phyloP scores from a whole-genome alignment of 1,284 basidiomycete species.

The Limonomyces culmigenus region DNA sequence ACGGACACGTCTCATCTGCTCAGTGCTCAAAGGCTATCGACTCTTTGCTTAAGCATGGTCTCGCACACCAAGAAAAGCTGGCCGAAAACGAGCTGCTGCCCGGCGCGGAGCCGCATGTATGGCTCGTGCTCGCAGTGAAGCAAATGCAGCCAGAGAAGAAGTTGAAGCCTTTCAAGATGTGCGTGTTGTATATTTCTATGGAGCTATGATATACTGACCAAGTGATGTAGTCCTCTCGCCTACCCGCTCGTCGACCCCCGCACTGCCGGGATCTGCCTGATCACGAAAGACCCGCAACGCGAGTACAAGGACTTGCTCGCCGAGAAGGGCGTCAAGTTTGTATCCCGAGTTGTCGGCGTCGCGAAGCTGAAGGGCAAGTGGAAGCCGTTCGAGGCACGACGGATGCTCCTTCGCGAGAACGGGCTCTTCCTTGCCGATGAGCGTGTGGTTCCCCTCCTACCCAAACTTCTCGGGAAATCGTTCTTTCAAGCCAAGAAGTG shows the following conservation, averaged over 20 bases:
- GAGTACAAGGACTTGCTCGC: slow-evolving; percentile 90
- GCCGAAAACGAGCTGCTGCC: slow-evolving; percentile 68
- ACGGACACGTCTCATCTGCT: slow-evolving; percentile 46
- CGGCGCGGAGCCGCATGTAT: slow-evolving; percentile 67
- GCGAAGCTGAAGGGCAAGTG: slow-evolving; percentile 85
- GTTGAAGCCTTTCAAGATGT: slow-evolving; percentile 79
- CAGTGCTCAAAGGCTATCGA: slow-evolving; percentile 69
- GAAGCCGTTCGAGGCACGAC: slow-evolving; percentile 81
- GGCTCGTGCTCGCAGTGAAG: slow-evolving; percentile 77
- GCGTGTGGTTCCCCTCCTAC: slow-evolving; percentile 74
- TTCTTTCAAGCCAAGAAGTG: slow-evolving; percentile 95
- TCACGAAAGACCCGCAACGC: slow-evolving; percentile 92
- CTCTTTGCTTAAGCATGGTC: slow-evolving; percentile 55
- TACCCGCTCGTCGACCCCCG: slow-evolving; percentile 75
- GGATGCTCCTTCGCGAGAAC: slow-evolving; percentile 76
- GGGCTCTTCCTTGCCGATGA: slow-evolving; percentile 91
- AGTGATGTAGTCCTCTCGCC: slow-evolving; percentile 42
- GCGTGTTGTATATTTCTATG: slow-evolving; percentile 14
- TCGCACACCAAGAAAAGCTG: slow-evolving; percentile 42
- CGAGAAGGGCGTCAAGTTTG: slow-evolving; percentile 66
- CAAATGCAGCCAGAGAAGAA: slow-evolving; percentile 58
- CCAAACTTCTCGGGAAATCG: slow-evolving; percentile 74
- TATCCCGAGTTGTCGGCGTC: slow-evolving; percentile 85
- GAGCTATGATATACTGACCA: neutral
- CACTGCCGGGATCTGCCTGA: slow-evolving; percentile 67